Base-by-base conservation (phyloP, 2,329 filamentous ascomycete genomes). In the Coniochaeta sp. region DNA sequence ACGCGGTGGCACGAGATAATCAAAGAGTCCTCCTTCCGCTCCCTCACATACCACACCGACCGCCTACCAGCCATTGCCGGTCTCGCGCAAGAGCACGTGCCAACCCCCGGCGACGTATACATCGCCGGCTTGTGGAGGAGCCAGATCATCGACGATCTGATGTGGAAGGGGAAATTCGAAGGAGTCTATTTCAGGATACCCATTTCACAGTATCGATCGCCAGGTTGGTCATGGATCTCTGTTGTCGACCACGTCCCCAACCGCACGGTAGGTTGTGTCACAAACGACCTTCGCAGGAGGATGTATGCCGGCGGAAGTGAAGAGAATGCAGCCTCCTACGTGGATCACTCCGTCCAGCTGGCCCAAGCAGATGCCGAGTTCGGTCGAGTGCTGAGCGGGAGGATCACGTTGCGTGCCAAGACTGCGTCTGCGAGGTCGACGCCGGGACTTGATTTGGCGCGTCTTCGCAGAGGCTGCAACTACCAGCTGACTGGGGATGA, bases 81-180 rank as follows among this genome's bases (percentile, higher is more conserved):
- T 7, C 33, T 49, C 22, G 51, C 51, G 18, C 13, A 12, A 4
- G 26, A 18, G 14, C 35, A 38, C 14, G 27, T 46, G 13, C 32
- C 26, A 16, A 22, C 13, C n/a, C 7, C 32, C 3, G 27, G 27
- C 1, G 51, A 49, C 46, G 32, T 28, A 12, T 52, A 52, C 18
- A 14, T 52, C 9, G 51, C 51, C 16, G 51, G 51, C n/a, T 14
- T 52, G 47, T 52, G 51, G 51, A 45, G 32, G 35, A 42, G 46
- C 33, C 45, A 42, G 35, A 24, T 52, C 14, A 24, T 49, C 13
- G 46, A 49, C 24, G 45, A 49, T 32, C 47, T 52, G 12, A 49
- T 52, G 45, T 52, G 51, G 51, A 20, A 27, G 13, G 26, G 24
- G 3, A 28, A 32, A 6, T 26, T 48, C 28, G 26, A 48, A 14